These are phyloP conservation scores for Musa troglodytarum DNA, from an alignment of 176 grass and related monocot species.

Conservation along the genomic window DNA sequence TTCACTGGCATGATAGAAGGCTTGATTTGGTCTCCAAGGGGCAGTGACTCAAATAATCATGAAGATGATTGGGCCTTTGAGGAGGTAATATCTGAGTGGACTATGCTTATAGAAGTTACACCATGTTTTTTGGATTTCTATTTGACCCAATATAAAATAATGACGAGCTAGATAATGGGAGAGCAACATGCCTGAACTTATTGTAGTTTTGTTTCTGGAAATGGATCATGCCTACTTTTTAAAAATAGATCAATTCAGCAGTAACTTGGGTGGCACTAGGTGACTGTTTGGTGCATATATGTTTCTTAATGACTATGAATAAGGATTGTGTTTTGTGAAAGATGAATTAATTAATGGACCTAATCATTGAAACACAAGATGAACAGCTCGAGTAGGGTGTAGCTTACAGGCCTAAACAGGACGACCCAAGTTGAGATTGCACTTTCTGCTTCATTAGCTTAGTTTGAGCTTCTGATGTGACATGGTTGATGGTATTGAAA, in stretches of 20 bases:
- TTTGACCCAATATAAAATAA: background rate
- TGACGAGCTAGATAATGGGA: background rate
- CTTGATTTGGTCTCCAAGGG: constrained; percentile 86
- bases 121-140: background rate
- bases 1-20: constrained; percentile 98
- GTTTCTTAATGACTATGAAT: background rate
- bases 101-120: background rate
- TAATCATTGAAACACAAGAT: background rate
- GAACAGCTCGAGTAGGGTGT: no score
- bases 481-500: no score
- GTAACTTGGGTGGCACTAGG: background rate
- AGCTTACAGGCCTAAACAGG: no score
- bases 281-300: background rate
- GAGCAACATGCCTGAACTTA: background rate
- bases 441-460: no score
- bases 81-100: constrained; percentile 1
- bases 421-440: no score
- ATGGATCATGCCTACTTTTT: no score
- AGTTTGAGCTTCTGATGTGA: no score
- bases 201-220: no score
- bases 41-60: constrained; percentile 33
- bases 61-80: constrained; percentile 59
- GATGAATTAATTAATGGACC: background rate
- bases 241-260: background rate
- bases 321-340: background rate